Evolutionary conservation across 257 asterid genomes (phyloP), one percentile per base, ranked within the genome.

Genomic region (Anisodus tanguticus): DNA sequence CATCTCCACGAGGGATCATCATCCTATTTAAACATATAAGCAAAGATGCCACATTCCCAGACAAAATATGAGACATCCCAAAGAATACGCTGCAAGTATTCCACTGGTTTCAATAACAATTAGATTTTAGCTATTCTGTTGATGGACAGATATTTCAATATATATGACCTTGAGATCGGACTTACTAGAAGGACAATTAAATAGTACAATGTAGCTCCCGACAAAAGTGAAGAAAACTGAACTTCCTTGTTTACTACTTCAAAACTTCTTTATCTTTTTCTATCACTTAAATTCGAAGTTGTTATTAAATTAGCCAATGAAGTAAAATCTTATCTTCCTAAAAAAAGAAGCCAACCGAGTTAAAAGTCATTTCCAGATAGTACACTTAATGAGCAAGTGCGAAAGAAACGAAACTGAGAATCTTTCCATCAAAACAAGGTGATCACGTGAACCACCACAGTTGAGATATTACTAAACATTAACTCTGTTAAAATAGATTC

Each of bases 31-130:
- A 76, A 51, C 26, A 51, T 13, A 22, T 3, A 6, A 4, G 79
- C 22, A 70, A 70, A 8, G 13, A 17, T 16, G 17, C 55, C 35
- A 70, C 55, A 17, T 70, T 70, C 54, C 43, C 35, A 17, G 55
- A 17, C 55, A 70, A 69, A 69, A 39, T 41, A 41, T 41, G 35
- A 41, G 31, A 41, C 55, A 41, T 70, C 79, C 79, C 78, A 69
- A 69, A 69, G 78, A 69, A 16, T 54, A 69, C 4, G 35, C 78
- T 16, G 55, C 78, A 69, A 39, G 78, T 69, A 41, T 69, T 37
- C 51, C 26, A 41, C 78, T 41, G 3, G 54, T 69, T 39, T 69
- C 31, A 16, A 41, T 69, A 51, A 41, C 53, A 69, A 39, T 15
- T 15, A 69, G 7, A 69, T 69, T 39, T 69, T 54, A 16, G 54